Percentiles rank a stretch among this genome's conserved stretches.
Evolutionary conservation across 139 green algal genomes (phyloP).

Genomic region (Marvania coccoides): DNA sequence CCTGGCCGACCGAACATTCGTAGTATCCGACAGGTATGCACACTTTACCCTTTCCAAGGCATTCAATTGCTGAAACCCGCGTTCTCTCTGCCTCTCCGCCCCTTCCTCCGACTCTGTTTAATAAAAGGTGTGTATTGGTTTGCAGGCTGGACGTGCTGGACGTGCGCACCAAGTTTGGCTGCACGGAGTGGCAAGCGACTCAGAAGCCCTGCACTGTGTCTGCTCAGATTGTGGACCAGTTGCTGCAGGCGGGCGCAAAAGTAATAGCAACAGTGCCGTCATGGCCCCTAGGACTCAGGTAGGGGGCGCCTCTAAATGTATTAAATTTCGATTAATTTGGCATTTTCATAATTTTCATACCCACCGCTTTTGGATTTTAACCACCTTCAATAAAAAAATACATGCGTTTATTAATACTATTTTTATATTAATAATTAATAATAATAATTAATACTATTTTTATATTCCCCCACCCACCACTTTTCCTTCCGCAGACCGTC

Average conservation of each 20-base stretch:
- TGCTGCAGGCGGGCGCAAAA: conserved; percentile 1
- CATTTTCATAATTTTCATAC: too few relatives aligned
- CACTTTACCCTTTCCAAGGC: background rate
- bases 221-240: background rate
- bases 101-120: too few relatives aligned
- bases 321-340: too few relatives aligned
- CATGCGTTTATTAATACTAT: too few relatives aligned
- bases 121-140: too few relatives aligned
- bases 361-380: too few relatives aligned
- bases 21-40: conserved; percentile 12
- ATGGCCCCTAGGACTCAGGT: conserved; percentile 15
- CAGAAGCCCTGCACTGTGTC: background rate
- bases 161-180: conserved; percentile 6
- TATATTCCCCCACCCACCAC: too few relatives aligned
- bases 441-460: too few relatives aligned
- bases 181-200: background rate
- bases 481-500: conserved; percentile 6
- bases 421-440: too few relatives aligned
- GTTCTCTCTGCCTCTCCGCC: too few relatives aligned
- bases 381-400: too few relatives aligned
- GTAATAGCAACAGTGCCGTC: background rate
- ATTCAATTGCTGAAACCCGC: background rate
- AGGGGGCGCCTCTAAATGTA: background rate
- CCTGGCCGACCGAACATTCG: conserved; percentile 5
- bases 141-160: conserved; percentile 1